Evolutionary conservation across 176 grass and related monocot genomes (phyloP).

Genomic region (Puccinellia tenuiflora): DNA sequence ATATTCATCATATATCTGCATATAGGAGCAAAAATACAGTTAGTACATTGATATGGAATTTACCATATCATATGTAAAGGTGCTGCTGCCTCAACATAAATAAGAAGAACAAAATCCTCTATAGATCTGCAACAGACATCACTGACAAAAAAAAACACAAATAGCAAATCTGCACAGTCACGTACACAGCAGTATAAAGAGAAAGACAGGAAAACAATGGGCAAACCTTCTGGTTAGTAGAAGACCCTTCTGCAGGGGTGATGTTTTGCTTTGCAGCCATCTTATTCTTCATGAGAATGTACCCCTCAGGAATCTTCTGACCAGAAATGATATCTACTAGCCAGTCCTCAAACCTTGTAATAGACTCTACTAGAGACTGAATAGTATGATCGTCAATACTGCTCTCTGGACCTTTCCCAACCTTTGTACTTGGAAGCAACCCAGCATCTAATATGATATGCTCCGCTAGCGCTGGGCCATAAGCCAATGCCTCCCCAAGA

Average conservation of each 20-base stretch:
- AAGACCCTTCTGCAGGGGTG: slow-evolving; percentile 32
- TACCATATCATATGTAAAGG: background rate
- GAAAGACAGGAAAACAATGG: slow-evolving; percentile 8
- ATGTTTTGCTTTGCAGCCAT: slow-evolving; percentile 38
- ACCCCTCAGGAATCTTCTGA: slow-evolving; percentile 75
- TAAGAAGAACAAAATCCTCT: background rate
- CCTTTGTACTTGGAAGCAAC: slow-evolving; percentile 66
- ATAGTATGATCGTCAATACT: slow-evolving; percentile 44
- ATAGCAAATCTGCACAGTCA: background rate
- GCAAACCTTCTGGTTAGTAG: slow-evolving; percentile 46
- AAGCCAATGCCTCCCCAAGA: slow-evolving; percentile 63
- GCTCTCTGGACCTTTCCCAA: slow-evolving; percentile 52
- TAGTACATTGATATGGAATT: slow-evolving; percentile 4
- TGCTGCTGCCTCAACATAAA: slow-evolving; percentile 8
- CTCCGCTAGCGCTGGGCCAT: slow-evolving; percentile 84
- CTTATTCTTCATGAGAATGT: slow-evolving; percentile 86
- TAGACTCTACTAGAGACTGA: slow-evolving; percentile 58
- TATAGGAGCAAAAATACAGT: slow-evolving; percentile 21
- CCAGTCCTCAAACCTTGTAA: slow-evolving; percentile 90
- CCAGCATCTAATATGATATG: slow-evolving; percentile 93
- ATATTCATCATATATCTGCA: slow-evolving; percentile 96
- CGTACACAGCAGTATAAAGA: slow-evolving; percentile 1
- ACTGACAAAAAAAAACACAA: slow-evolving; percentile 9
- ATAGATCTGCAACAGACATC: background rate
- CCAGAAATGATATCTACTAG: slow-evolving; percentile 81